These are phyloP conservation scores for Gossypium australe DNA, from an alignment of 345 rosid genomes.

Conservation along the genomic window DNA sequence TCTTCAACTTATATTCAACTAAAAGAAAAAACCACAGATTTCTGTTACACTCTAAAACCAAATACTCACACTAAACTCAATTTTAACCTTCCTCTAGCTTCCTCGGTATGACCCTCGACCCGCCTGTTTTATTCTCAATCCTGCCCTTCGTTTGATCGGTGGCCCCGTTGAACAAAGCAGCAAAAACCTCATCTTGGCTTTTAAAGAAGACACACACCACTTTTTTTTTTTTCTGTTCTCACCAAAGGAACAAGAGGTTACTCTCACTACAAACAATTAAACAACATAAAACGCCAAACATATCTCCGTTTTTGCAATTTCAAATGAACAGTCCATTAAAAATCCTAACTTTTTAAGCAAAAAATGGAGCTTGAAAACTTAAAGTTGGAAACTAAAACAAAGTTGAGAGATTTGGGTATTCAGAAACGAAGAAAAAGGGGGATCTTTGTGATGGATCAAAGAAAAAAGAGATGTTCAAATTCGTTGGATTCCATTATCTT, in stretches of 20 bases:
- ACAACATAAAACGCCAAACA: background rate
- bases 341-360: background rate
- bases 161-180: constrained; percentile 38
- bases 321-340: background rate
- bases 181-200: constrained; percentile 27
- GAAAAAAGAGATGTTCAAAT: constrained; percentile 23
- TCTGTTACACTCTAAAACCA: constrained; percentile 17
- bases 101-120: constrained; percentile 62
- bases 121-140: constrained; percentile 24
- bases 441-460: constrained; percentile 10
- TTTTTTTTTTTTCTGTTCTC: background rate
- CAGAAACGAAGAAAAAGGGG: background rate
- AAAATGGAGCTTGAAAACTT: constrained; percentile 2
- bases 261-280: constrained; percentile 7
- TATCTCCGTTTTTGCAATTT: background rate
- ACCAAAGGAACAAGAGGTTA: background rate
- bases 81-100: constrained; percentile 30
- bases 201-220: background rate
- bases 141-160: constrained; percentile 46
- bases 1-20: constrained; percentile 14
- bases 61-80: constrained; percentile 13
- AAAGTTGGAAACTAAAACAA: background rate
- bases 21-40: constrained; percentile 11
- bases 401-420: background rate
- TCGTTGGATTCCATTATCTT: constrained; percentile 42